Evolutionary conservation across 2,329 filamentous ascomycete species (phyloP).

Genomic region (Talaromyces sp.): DNA sequence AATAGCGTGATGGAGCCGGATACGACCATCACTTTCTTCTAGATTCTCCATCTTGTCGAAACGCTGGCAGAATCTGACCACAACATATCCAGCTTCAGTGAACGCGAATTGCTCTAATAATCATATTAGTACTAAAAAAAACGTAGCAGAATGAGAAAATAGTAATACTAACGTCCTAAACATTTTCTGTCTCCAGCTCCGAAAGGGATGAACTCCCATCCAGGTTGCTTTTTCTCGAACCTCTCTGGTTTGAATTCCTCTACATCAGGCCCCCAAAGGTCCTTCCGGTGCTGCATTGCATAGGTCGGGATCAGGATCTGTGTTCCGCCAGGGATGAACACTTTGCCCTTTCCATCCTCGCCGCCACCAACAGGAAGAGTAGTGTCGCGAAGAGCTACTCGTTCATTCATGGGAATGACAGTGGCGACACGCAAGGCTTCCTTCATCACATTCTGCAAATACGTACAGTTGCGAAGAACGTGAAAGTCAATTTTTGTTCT

Average conservation of each 20-base stretch:
- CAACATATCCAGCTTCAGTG: slow-evolving; percentile 8
- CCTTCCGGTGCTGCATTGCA: slow-evolving; percentile 64
- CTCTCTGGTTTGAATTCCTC: slow-evolving; percentile 19
- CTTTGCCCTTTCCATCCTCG: slow-evolving; percentile 51
- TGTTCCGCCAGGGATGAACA: slow-evolving; percentile 63
- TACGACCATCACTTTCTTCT: slow-evolving; percentile 9
- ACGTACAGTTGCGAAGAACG: slow-evolving; percentile 9
- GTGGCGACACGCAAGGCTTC: slow-evolving; percentile 43
- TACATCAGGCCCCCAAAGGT: slow-evolving; percentile 44
- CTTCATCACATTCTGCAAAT: slow-evolving; percentile 22
- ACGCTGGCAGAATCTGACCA: slow-evolving; percentile 7
- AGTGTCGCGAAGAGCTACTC: slow-evolving; percentile 36
- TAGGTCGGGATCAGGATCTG: slow-evolving; percentile 63
- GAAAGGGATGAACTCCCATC: slow-evolving; percentile 38
- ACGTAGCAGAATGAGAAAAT: not conserved
- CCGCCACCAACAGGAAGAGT: slow-evolving; percentile 53
- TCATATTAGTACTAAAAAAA: not conserved
- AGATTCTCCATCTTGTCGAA: slow-evolving; percentile 12
- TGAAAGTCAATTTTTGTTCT: slow-evolving; percentile 9
- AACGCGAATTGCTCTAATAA: slow-evolving; percentile 10
- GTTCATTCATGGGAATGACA: slow-evolving; percentile 42
- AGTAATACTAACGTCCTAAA: slow-evolving; percentile 15
- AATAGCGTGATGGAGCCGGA: slow-evolving; percentile 11
- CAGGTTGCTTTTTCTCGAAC: slow-evolving; percentile 22
- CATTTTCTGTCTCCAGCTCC: slow-evolving; percentile 22